phyloP scores from a whole-genome alignment of 257 asterid genomes.

The Fraxinus quadrangulata region DNA sequence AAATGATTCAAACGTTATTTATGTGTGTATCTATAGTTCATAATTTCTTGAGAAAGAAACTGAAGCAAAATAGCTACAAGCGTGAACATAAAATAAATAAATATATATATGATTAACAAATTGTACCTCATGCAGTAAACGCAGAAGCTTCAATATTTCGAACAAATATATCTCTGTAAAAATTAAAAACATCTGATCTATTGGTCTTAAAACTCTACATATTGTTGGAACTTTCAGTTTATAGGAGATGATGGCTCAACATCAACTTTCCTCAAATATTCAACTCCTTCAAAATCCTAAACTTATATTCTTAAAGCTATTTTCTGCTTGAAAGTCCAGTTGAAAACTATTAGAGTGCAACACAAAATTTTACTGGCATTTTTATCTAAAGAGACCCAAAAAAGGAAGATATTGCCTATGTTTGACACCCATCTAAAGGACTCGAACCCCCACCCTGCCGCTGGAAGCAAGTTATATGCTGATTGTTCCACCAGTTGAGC shows the following conservation, averaged over 20 bases:
- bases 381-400: neutral
- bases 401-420: neutral
- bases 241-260: neutral
- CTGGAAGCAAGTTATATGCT: too few species aligned
- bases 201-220: neutral
- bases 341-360: neutral
- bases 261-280: conserved; percentile 11
- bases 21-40: conserved; percentile 1
- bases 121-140: neutral
- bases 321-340: conserved; percentile 1
- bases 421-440: too few species aligned
- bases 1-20: conserved; percentile 1
- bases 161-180: neutral
- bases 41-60: neutral
- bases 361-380: neutral
- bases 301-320: neutral
- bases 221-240: neutral
- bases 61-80: conserved; percentile 14
- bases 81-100: neutral
- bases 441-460: too few species aligned
- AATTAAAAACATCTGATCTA: neutral
- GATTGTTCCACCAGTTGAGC: too few species aligned
- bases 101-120: neutral
- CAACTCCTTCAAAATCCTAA: neutral
- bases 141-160: neutral